Conservation (phyloP, 352 stramenopile species). For the Elongisporangium senticosum region DNA sequence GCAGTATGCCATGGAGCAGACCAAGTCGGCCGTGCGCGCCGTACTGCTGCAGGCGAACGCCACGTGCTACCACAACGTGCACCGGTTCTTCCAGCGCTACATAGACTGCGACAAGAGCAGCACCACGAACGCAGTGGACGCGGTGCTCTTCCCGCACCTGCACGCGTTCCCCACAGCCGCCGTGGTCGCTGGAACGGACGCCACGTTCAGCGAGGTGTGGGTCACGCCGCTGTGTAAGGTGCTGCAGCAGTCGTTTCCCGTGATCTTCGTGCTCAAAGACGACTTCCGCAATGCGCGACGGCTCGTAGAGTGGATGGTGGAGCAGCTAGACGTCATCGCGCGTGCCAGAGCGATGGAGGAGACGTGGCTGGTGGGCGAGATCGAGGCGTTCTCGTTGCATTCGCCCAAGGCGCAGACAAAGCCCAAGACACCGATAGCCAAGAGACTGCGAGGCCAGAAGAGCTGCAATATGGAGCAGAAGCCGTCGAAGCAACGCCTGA, state of each 20-base stretch:
- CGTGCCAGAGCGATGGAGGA: conserved; percentile 33
- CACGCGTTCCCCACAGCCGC: conserved; percentile 53
- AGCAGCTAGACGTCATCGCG: conserved; percentile 37
- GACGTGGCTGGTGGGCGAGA: conserved; percentile 42
- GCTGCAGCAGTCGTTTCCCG: conserved; percentile 64
- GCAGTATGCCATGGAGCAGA: conserved; percentile 54
- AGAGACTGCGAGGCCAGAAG: not conserved
- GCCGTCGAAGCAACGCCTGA: not conserved
- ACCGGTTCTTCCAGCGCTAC: conserved; percentile 57
- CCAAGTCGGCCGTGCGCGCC: conserved; percentile 40
- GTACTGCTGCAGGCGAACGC: conserved; percentile 62
- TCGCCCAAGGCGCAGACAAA: not conserved
- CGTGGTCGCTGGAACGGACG: conserved; percentile 64
- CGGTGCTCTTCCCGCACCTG: conserved; percentile 32
- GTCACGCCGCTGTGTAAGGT: conserved; percentile 58
- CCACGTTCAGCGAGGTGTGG: conserved; percentile 74
- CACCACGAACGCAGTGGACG: conserved; percentile 15
- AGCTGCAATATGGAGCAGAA: not conserved
- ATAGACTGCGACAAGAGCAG: conserved; percentile 13
- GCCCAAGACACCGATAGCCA: not conserved
- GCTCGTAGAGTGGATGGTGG: conserved; percentile 64
- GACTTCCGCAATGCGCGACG: conserved; percentile 48
- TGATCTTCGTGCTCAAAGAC: conserved; percentile 47
- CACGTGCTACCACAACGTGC: conserved; percentile 57
- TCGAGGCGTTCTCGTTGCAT: conserved; percentile 37